These are phyloP conservation scores for Graphilbum sp. DNA, from an alignment of 2,329 filamentous ascomycete genomes.

Conservation along the genomic window DNA sequence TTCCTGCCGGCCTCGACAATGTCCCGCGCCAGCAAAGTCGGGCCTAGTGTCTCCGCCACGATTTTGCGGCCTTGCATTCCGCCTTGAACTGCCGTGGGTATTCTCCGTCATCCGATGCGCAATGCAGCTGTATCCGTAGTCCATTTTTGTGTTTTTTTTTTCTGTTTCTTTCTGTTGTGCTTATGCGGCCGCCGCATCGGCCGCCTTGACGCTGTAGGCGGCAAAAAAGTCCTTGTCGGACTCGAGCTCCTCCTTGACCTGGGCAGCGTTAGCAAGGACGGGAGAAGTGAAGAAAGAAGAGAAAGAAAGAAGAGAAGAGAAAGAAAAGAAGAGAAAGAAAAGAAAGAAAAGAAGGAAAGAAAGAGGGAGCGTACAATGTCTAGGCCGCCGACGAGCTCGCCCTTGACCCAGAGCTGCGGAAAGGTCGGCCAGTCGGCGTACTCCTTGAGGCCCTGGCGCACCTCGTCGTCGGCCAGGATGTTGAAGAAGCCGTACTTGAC, in stretches of 20 bases:
- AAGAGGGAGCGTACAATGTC: slow-evolving; percentile 54
- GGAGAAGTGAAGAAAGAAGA: slow-evolving; percentile 1
- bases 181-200: slow-evolving; percentile 15
- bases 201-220: slow-evolving; percentile 44
- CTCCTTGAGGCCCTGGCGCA: slow-evolving; percentile 89
- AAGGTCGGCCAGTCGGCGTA: slow-evolving; percentile 98
- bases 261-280: background rate
- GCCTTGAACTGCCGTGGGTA: too few relatives aligned
- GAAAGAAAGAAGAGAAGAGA: background rate
- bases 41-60: too few relatives aligned
- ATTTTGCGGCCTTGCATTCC: too few relatives aligned
- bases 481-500: slow-evolving; percentile 99
- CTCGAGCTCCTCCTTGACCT: slow-evolving; percentile 89
- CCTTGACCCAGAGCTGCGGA: slow-evolving; percentile 83
- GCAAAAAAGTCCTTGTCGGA: slow-evolving; percentile 71
- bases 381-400: slow-evolving; percentile 80
- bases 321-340: background rate
- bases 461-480: slow-evolving; percentile 92
- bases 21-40: too few relatives aligned
- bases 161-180: background rate
- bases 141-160: background rate
- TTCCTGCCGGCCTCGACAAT: too few relatives aligned
- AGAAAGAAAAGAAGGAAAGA: slow-evolving; percentile 41
- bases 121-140: too few relatives aligned
- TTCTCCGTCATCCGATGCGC: too few relatives aligned